Base-by-base conservation (phyloP, 768 basidiomycete species). In the Suillus subalutaceus region DNA sequence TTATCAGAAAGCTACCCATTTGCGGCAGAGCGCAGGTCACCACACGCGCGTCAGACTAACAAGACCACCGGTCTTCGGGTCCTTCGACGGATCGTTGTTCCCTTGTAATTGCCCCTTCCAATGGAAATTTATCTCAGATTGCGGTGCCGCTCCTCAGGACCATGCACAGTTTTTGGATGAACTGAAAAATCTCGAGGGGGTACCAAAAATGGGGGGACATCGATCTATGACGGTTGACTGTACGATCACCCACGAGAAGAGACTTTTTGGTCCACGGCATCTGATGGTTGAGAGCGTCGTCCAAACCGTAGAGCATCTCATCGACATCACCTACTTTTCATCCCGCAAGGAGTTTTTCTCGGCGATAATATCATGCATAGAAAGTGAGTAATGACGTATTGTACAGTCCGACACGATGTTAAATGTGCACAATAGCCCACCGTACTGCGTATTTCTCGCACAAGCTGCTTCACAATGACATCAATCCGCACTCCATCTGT, bases 291-390 rank as follows among this genome's bases (percentile, higher is more conserved):
- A 52, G 26, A 52, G 52, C 52, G 26, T 52, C 30, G 9, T 52
- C 52, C 52, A 52, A 52, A 52, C 52, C 7, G 52, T 52, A 52
- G 52, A 52, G 26, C 52, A 52, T 30, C 52, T 52, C 26, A 15
- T 52, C 26, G 15, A 15, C 16, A 30, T 52, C 52, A 52, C 52
- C 26, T 52, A 52, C 30, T 52, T 52, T 52, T 52, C 52, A 52
- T 52, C 52, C 26, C 52, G 52, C 52, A 30, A 30, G 15, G 52
- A 52, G 52, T 32, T 52, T 52, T 52, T 52, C 52, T 52, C 2
- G 26, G 52, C 52, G 6, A 52, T 52, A 16, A 30, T 52, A 32
- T 26, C 52, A 4, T 52, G 52, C 30, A 52, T 52, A 52, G 26
- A 30, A 16, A 52, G 52, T 52, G 30, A 52, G 52, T 52, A 2